These are phyloP conservation scores for Colletotrichum sojae DNA, from an alignment of 2,329 filamentous ascomycete species.

Conservation along the genomic window DNA sequence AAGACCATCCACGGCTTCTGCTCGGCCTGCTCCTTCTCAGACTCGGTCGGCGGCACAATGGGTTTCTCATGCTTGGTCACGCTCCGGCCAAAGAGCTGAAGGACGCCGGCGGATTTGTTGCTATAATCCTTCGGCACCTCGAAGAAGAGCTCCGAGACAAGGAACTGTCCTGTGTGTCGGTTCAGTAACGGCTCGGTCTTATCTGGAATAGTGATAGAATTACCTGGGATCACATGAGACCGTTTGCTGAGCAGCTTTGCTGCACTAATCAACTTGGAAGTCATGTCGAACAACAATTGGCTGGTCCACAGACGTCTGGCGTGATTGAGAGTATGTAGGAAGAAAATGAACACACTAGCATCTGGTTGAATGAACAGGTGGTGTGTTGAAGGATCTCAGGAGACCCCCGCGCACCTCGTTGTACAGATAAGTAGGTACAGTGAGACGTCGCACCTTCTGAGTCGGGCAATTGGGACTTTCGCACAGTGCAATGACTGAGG, in stretches of 20 bases:
- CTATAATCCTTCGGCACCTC: constrained; percentile 86
- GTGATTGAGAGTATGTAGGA: neutral
- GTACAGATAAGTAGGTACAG: constrained; percentile 22
- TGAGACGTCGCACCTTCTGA: constrained; percentile 38
- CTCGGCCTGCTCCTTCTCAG: constrained; percentile 50
- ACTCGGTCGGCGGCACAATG: constrained; percentile 62
- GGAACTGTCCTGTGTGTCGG: constrained; percentile 73
- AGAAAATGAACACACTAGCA: neutral
- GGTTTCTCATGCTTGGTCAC: constrained; percentile 76
- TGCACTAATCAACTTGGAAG: constrained; percentile 47
- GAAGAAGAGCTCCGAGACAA: constrained; percentile 87
- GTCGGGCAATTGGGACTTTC: constrained; percentile 12
- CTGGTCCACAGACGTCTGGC: neutral
- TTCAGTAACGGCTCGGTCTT: neutral
- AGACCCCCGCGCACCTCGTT: constrained; percentile 27
- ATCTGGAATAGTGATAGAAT: neutral
- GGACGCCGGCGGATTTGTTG: constrained; percentile 69
- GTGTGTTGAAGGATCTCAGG: neutral
- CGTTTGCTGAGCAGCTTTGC: constrained; percentile 59
- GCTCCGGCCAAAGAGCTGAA: constrained; percentile 84
- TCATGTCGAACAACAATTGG: constrained; percentile 15
- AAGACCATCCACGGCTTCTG: constrained; percentile 76
- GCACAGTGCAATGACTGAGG: constrained; percentile 14
- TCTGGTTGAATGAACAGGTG: neutral
- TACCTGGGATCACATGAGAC: constrained; percentile 56